Evolutionary conservation across 192 early-diverging fungal genomes (phyloP).

Genomic region (Linnemannia schmuckeri): DNA sequence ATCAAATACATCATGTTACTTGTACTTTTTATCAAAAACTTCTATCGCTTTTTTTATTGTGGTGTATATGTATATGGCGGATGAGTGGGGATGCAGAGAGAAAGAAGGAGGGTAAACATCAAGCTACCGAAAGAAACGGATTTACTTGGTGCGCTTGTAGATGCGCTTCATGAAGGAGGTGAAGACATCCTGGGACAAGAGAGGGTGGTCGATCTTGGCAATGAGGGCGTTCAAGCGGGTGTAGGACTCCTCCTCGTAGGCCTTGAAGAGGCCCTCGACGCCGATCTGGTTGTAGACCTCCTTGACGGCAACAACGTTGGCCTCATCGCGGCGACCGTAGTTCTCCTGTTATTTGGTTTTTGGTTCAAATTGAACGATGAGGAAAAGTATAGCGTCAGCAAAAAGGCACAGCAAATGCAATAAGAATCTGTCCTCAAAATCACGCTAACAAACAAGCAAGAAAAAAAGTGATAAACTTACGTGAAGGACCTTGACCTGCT

Average conservation of each 20-base stretch:
- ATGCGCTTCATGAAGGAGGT: conserved; percentile 94
- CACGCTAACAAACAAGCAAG: neutral
- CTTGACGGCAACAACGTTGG: conserved; percentile 86
- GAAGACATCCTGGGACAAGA: conserved; percentile 89
- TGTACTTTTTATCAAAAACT: neutral
- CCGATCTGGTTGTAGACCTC: conserved; percentile 84
- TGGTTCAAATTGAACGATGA: conserved; percentile 1
- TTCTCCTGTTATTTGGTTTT: conserved; percentile 68
- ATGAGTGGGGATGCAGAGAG: neutral
- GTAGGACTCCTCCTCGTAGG: conserved; percentile 93
- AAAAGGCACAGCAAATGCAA: neutral
- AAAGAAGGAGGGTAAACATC: neutral
- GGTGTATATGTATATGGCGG: neutral
- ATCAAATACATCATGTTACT: neutral
- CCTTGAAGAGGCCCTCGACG: conserved; percentile 82
- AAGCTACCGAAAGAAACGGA: neutral
- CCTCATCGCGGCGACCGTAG: conserved; percentile 91
- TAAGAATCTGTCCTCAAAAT: neutral
- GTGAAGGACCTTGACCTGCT: conserved; percentile 88
- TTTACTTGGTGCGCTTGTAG: conserved; percentile 93
- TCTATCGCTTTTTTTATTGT: neutral
- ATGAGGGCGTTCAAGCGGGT: conserved; percentile 80
- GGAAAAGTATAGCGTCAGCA: neutral
- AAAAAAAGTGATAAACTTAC: conserved; percentile 50
- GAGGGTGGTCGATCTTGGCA: conserved; percentile 82